These are phyloP conservation scores for Auricularia sp. DNA, from an alignment of 768 basidiomycete genomes.

Conservation along the genomic window DNA sequence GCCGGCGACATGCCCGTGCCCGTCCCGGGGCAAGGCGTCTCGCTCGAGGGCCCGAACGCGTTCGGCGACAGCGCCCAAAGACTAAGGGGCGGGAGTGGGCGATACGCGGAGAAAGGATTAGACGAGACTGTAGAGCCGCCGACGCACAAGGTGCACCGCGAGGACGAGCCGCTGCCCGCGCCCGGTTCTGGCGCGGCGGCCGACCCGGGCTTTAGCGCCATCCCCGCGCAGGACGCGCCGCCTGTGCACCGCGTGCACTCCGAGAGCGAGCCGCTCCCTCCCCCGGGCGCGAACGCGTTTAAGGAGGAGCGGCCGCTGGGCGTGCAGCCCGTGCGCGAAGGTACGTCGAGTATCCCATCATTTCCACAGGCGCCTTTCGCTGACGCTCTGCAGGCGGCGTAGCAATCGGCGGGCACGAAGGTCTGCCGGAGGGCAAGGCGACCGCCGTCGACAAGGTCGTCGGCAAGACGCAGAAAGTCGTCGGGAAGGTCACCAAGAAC, in stretches of 20 bases:
- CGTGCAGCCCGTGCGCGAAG: conserved; percentile 27
- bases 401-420: conserved; percentile 22
- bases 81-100: background rate
- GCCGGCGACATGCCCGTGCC: background rate
- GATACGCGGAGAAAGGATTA: background rate
- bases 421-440: conserved; percentile 31
- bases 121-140: background rate
- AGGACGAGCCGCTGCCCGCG: background rate
- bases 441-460: conserved; percentile 41
- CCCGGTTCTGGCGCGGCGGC: background rate
- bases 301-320: conserved; percentile 26
- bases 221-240: background rate
- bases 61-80: background rate
- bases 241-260: background rate
- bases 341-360: conserved; percentile 8
- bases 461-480: conserved; percentile 50
- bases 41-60: background rate
- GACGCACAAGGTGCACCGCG: background rate
- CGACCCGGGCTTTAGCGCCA: background rate
- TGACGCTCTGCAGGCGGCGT: conserved; percentile 22
- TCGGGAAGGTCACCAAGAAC: conserved; percentile 40
- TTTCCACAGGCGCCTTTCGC: background rate
- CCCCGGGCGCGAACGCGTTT: conserved; percentile 16
- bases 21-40: background rate
- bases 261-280: background rate